Evolutionary conservation across 768 basidiomycete genomes (phyloP), one percentile per base, ranked within the genome.

Genomic region (Rubroboletus pulcherrimus): DNA sequence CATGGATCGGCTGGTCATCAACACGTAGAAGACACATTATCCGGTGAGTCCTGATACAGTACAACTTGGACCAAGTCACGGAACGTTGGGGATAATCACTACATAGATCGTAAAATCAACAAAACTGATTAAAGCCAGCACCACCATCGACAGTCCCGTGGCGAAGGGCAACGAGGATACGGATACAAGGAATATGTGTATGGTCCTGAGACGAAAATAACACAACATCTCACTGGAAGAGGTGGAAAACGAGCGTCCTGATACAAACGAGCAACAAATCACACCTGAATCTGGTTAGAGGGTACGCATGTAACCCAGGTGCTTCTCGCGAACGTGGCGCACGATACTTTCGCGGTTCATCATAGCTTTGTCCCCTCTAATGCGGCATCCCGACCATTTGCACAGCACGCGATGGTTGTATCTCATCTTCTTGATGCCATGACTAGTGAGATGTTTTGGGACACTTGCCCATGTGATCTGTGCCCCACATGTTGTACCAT

Each of bases 321-420:
- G 66, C 5, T 10, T 56, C 38, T 67, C 66, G 0, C 54, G 35
- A 0, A 68, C 19, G 4, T 67, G 66, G 0, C 66, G 51, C 1
- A 50, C 37, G 9, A 67, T 58, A 12, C 53, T 53, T 37, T 66
- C 55, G 3, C 66, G 63, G 0, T 65, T 67, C 19, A 67, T 47
- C 11, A 0, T 5, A 2, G 0, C 1, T 11, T 24, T 44, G 1
- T 19, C 37, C 24, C 44, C 41, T 29, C 41, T 52, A 14, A 47
- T 37, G 17, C 34, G 30, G 26, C 64, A 65, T 2, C 42, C 45
- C 1, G 8, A 3, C 65, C 65, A 66, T 31, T 24, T 10, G 14
- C 66, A 67, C 0, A 0, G 0, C 10, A 63, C 3, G 0, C 0
- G 39, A 7, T 1, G 0, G 2, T 31, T 0, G 10, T 30, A 29